These are phyloP conservation scores for Lipomyces orientalis DNA, from an alignment of 805 yeast species.

Conservation along the genomic window DNA sequence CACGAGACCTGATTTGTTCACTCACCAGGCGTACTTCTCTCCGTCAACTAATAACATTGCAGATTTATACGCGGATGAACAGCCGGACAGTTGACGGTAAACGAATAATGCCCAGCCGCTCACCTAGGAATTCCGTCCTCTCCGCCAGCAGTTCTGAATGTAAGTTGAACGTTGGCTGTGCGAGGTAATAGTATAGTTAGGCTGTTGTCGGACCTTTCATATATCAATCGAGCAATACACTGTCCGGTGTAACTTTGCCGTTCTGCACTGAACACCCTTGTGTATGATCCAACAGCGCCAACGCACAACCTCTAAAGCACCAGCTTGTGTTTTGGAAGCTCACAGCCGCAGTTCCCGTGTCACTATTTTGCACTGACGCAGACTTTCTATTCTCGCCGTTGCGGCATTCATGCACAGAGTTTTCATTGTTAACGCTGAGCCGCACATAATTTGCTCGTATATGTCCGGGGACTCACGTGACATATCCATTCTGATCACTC, in stretches of 20 bases:
- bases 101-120: background rate
- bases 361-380: too few relatives aligned
- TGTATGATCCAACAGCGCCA: too few relatives aligned
- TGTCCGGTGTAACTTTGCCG: background rate
- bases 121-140: background rate
- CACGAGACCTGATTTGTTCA: conserved; percentile 42
- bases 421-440: conserved; percentile 8
- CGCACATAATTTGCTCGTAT: conserved; percentile 32
- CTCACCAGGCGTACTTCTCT: conserved; percentile 74
- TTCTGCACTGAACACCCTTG: too few relatives aligned
- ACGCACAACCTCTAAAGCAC: too few relatives aligned
- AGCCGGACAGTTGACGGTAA: background rate
- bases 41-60: conserved; percentile 78
- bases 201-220: background rate
- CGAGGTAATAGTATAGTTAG: background rate
- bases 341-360: too few relatives aligned
- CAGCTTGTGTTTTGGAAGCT: too few relatives aligned
- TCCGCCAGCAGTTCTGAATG: background rate
- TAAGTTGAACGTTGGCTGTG: background rate
- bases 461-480: too few relatives aligned
- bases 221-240: too few relatives aligned
- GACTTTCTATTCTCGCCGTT: background rate
- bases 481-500: too few relatives aligned
- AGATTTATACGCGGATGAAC: background rate
- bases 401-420: background rate